Evolutionary conservation across 208 protist genomes (phyloP), one percentile per base, ranked within the genome.

Genomic region (Crithidia expoeki): DNA sequence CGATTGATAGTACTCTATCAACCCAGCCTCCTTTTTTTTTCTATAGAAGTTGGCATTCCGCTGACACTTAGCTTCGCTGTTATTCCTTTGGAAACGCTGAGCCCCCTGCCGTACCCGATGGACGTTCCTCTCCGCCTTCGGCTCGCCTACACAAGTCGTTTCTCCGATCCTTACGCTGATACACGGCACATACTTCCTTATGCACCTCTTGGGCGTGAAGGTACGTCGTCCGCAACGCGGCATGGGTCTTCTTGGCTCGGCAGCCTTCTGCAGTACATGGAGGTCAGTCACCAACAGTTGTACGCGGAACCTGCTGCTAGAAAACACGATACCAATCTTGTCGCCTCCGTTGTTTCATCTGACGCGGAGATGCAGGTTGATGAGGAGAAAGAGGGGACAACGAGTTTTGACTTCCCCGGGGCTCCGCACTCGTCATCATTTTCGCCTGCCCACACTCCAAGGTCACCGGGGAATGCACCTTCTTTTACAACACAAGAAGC

Each of bases 51-150:
- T 16, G 36, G 10, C 36, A 16, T 42, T 42, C 36, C 12, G 36
- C 36, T 42, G 6, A 42, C 10, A 12, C 12, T 12, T 6, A 42
- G 36, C 36, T 50, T 50, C 38, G 38, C 38, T 44, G 38, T n/a
- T n/a, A n/a, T n/a, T n/a, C n/a, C n/a, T n/a, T n/a, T n/a, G n/a
- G n/a, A n/a, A n/a, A n/a, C n/a, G n/a, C n/a, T n/a, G n/a, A n/a
- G n/a, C n/a, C n/a, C n/a, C n/a, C n/a, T n/a, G n/a, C n/a, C n/a
- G n/a, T n/a, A n/a, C n/a, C n/a, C n/a, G n/a, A 67, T 77, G 65
- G 52, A 72, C 30, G 40, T 72, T 10, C 81, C 81, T 30, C 60
- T 87, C 30, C 76, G 71, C 33, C 73, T 90, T 55, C 69, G 65
- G 0, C 72, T 90, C 21, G 73, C 69, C 5, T 90, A 75, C 40